Evolutionary conservation across 345 rosid species (phyloP), one percentile per base, ranked within the genome.

Genomic region (Pistacia atlantica): DNA sequence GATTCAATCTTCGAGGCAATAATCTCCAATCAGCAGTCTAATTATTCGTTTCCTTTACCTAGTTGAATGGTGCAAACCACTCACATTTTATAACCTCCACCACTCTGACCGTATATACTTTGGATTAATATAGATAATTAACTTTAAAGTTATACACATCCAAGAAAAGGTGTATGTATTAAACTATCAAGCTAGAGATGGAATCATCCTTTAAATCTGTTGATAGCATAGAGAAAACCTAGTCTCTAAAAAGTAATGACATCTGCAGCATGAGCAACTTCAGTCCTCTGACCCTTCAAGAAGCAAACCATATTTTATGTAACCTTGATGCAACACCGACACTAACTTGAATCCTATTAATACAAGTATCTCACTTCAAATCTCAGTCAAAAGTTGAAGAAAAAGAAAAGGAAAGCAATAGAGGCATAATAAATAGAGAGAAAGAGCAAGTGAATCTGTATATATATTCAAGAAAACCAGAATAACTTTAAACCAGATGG

Each of bases 241-340:
- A 52, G 18, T 52, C 13, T 52, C 0, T 52, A 11, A 13, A 11
- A 52, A 13, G 17, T 3, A 49, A 12, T 52, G 16, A 52, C 56
- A 52, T 11, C 8, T 52, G 56, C 17, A 11, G 56, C 56, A 52
- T 52, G 56, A 52, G 14, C 54, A 49, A 35, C 67, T 35, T 64
- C 22, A 35, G 18, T 38, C 49, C 25, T 18, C 11, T 37, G 17
- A 52, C 17, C 18, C 2, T 65, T 37, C 4, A 65, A 31, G 38
- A 1, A 14, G 42, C 13, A 35, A 63, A 2, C 17, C 0, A 74
- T 74, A 65, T 74, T 65, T 65, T 74, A 74, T 65, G 70, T 13
- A 51, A 20, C 13, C 70, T 25, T 49, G 49, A 33, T 28, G 68
- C 75, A 62, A 65, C 62, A 12, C 1, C 64, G 37, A 52, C 17